phyloP scores from a whole-genome alignment of 2,329 filamentous ascomycete genomes.

The Talaromyces sp. region DNA sequence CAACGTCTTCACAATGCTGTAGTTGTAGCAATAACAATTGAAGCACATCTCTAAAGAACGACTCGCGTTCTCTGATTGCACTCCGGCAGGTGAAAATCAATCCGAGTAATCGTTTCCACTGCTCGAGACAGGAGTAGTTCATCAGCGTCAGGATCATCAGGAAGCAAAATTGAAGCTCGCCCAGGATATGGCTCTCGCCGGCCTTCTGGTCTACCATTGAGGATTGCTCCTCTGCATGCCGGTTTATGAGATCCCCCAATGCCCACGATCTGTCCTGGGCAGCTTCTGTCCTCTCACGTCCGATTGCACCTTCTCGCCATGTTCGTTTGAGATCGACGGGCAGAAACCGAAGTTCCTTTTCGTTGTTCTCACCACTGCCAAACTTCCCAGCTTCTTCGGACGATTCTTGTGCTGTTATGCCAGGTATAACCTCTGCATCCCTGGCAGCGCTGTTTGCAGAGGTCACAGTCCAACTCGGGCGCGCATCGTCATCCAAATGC shows the following conservation, averaged over 20 bases:
- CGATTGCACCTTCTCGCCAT: conserved; percentile 58
- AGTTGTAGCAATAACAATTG: conserved; percentile 49
- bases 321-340: conserved; percentile 58
- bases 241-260: conserved; percentile 48
- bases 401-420: conserved; percentile 33
- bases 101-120: conserved; percentile 57
- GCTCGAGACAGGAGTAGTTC: conserved; percentile 62
- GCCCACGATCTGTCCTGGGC: conserved; percentile 61
- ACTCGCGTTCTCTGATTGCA: conserved; percentile 45
- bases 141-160: conserved; percentile 59
- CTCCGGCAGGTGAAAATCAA: conserved; percentile 53
- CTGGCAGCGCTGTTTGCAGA: conserved; percentile 53
- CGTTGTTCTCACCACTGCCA: conserved; percentile 27
- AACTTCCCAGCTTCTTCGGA: conserved; percentile 6
- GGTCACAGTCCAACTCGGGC: conserved; percentile 50
- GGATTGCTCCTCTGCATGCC: conserved; percentile 12
- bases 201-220: conserved; percentile 24
- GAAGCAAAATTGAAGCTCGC: conserved; percentile 60
- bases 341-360: conserved; percentile 50
- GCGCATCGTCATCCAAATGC: conserved; percentile 31
- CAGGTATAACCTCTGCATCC: conserved; percentile 58
- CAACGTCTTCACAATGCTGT: conserved; percentile 52
- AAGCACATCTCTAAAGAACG: conserved; percentile 50
- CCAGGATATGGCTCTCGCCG: conserved; percentile 41
- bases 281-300: conserved; percentile 57